These are phyloP conservation scores for Penicillium waksmanii DNA, from an alignment of 495 filamentous ascomycete genomes.

Conservation along the genomic window DNA sequence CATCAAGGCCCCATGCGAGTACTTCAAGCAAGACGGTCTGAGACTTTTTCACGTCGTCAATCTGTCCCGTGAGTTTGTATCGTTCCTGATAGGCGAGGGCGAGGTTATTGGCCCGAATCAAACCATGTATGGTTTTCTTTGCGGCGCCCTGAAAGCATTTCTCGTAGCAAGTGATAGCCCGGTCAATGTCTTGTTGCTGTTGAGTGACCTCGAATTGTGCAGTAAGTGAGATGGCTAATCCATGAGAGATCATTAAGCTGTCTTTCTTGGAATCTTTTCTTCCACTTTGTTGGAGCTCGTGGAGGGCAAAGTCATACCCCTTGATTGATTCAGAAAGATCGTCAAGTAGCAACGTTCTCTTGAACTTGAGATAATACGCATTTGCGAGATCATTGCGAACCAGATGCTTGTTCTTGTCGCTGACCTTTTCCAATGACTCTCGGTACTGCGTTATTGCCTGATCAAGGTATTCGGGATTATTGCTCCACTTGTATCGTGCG, in stretches of 20 bases:
- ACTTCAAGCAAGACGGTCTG: constrained; percentile 10
- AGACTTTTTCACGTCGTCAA: constrained; percentile 4
- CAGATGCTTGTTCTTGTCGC: background rate
- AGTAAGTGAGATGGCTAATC: constrained; percentile 8
- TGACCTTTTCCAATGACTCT: background rate
- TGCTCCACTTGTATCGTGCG: constrained; percentile 2
- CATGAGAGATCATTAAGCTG: constrained; percentile 6
- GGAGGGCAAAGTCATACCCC: constrained; percentile 1
- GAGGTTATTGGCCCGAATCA: constrained; percentile 7
- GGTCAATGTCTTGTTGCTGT: constrained; percentile 12
- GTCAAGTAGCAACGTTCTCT: background rate
- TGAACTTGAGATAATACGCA: constrained; percentile 10
- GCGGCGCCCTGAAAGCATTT: constrained; percentile 8
- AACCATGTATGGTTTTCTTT: background rate
- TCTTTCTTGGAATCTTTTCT: background rate
- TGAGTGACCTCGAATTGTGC: constrained; percentile 12
- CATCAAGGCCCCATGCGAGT: constrained; percentile 2
- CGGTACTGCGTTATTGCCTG: constrained; percentile 2
- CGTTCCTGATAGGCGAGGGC: constrained; percentile 5
- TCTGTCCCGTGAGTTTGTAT: constrained; percentile 6
- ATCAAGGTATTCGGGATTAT: background rate
- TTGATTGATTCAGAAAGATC: constrained; percentile 6
- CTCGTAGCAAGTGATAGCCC: constrained; percentile 8
- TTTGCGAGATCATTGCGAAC: constrained; percentile 8
- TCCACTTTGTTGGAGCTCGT: background rate